A percentile compares a stretch with the other conserved stretches of the same genome.
Evolutionary conservation across 1,284 basidiomycete genomes (phyloP).

Genomic region (Thecaphora thlaspeos): DNA sequence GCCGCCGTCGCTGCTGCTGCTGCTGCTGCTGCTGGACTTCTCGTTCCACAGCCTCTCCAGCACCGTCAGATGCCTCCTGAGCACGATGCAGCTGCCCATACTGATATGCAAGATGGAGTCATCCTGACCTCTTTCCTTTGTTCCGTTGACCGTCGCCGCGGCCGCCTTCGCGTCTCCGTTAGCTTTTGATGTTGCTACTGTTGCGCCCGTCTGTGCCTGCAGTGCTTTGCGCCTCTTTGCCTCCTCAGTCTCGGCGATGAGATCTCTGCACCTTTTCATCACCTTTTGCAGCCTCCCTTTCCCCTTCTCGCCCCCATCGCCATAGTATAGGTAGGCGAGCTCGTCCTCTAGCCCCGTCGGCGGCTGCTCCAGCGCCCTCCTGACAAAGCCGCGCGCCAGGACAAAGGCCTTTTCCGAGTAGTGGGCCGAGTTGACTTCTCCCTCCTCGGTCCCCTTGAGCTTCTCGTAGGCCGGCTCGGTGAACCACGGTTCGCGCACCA

Average conservation of each 20-base stretch:
- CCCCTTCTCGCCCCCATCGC: not conserved
- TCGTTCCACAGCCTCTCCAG: not conserved
- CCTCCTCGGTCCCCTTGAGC: conserved; percentile 71
- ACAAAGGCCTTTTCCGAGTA: conserved; percentile 92
- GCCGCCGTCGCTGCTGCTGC: too few relatives aligned
- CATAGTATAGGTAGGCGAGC: conserved; percentile 70
- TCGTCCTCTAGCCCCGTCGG: conserved; percentile 72
- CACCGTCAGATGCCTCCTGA: not conserved
- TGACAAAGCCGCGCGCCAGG: conserved; percentile 81
- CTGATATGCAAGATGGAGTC: not conserved
- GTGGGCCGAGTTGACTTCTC: conserved; percentile 70
- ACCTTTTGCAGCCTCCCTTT: not conserved
- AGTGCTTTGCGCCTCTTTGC: not conserved
- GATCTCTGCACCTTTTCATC: not conserved
- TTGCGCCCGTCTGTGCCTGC: not conserved
- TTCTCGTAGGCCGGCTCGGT: conserved; percentile 38
- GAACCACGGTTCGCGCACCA: conserved; percentile 79
- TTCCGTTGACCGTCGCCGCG: not conserved
- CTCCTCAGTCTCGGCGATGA: conserved; percentile 1
- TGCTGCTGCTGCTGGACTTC: too few relatives aligned
- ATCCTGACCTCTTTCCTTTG: too few relatives aligned
- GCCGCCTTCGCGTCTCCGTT: too few relatives aligned
- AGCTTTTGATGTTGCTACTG: too few relatives aligned
- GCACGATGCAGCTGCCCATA: not conserved
- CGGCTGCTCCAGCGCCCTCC: conserved; percentile 76